Evolutionary conservation across 306 rosid genomes (phyloP).

Genomic region (Begonia loranthoides): DNA sequence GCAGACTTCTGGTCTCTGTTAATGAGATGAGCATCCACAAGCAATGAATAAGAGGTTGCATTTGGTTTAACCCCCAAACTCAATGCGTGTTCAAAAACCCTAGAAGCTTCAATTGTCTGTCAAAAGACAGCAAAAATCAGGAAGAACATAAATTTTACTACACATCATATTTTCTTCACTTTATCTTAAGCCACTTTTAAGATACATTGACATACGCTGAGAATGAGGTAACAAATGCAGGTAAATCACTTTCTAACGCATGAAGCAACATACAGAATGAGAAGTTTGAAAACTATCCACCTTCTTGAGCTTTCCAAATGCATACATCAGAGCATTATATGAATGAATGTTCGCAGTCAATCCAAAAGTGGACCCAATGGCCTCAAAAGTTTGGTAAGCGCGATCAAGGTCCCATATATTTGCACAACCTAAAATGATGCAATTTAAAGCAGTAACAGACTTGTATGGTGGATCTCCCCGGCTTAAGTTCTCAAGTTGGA

Average conservation of each 20-base stretch:
- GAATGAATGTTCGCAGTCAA: conserved; percentile 85
- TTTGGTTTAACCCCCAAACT: conserved; percentile 77
- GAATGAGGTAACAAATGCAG: too few relatives aligned
- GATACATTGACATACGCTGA: too few relatives aligned
- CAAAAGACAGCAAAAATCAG: conserved; percentile 11
- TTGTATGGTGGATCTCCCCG: conserved; percentile 65
- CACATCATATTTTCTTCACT: neutral
- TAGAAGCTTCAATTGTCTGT: conserved; percentile 76
- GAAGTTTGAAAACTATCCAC: conserved; percentile 13
- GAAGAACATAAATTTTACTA: conserved; percentile 7
- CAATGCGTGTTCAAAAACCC: conserved; percentile 68
- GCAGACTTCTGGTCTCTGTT: conserved; percentile 75
- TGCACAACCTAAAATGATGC: conserved; percentile 81
- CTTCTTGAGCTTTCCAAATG: conserved; percentile 91
- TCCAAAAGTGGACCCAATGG: conserved; percentile 67
- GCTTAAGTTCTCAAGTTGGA: conserved; percentile 79
- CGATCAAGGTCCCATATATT: conserved; percentile 96
- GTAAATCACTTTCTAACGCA: too few relatives aligned
- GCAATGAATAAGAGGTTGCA: conserved; percentile 63
- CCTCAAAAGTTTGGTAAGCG: conserved; percentile 94
- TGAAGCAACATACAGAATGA: neutral
- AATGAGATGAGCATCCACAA: conserved; percentile 74
- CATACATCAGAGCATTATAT: conserved; percentile 64
- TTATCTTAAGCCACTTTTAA: too few relatives aligned
- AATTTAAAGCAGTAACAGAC: conserved; percentile 82